Conservation (phyloP, 1,284 basidiomycete genomes). For the Pseudozyma flocculosa region DNA sequence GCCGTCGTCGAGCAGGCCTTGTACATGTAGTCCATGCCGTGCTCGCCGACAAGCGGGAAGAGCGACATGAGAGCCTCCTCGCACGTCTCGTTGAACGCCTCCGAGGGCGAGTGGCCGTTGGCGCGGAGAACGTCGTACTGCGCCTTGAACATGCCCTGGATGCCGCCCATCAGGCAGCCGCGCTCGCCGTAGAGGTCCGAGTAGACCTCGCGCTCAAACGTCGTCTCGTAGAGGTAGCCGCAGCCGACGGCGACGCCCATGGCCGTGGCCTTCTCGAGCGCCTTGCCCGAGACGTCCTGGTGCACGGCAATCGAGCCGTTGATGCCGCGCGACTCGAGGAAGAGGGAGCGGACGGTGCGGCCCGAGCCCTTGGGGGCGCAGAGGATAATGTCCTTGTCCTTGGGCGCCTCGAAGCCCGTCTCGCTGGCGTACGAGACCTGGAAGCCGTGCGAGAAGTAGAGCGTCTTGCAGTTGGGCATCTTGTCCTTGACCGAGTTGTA, state of each 20-base stretch:
- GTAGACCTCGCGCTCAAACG: conserved; percentile 99
- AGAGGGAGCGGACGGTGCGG: conserved; percentile 96
- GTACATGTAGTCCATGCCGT: conserved; percentile 99
- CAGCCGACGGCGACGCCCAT: conserved; percentile 93
- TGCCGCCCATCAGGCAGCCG: conserved; percentile 99
- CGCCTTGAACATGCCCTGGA: conserved; percentile 98
- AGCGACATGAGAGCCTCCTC: conserved; percentile 99
- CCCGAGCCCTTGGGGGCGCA: conserved; percentile 99
- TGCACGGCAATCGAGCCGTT: conserved; percentile 84
- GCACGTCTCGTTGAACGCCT: conserved; percentile 97
- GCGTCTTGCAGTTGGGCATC: conserved; percentile 98
- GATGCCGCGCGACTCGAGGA: conserved; percentile 99
- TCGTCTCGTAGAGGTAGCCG: conserved; percentile 97
- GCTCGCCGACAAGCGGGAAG: conserved; percentile 92
- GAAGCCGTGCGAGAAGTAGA: conserved; percentile 99
- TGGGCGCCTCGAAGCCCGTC: conserved; percentile 86
- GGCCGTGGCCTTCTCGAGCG: conserved; percentile 94
- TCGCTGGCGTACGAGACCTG: conserved; percentile 98
- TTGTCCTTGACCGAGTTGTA: conserved; percentile 81
- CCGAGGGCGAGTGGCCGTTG: conserved; percentile 95
- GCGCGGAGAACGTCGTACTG: conserved; percentile 98
- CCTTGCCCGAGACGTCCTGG: conserved; percentile 92
- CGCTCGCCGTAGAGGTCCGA: conserved; percentile 99
- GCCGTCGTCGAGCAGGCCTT: conserved; percentile 95
- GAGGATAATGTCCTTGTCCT: conserved; percentile 96